Evolutionary conservation across 2,329 filamentous ascomycete species (phyloP), one percentile per base, ranked within the genome.

Genomic region (Cercospora janseana): DNA sequence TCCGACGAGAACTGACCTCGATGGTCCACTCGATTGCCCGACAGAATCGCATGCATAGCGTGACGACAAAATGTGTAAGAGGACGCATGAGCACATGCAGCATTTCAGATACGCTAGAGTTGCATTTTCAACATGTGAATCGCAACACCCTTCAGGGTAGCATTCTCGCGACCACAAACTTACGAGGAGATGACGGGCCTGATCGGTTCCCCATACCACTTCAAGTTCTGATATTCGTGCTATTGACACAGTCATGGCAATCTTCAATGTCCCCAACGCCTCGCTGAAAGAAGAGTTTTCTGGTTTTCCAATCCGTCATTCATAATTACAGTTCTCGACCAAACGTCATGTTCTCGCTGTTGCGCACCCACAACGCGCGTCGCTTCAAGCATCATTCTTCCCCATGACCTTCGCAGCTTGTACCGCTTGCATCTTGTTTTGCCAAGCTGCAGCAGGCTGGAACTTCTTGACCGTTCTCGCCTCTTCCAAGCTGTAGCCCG

Each of bases 381-480:
- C 24, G 31, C 4, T 18, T 40, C 16, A 59, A 38, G 55, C 41
- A 53, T 61, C 59, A 20, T 43, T 50, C 6, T 70, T 70, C 49
- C 72, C 72, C 72, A 77, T 78, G 52, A 74, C 90, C 75, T 97
- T 97, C 38, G 90, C 89, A 1, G 91, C 92, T 72, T 95, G 90
- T 12, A 98, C 86, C 18, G 93, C 92, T 64, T 90, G 92, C 86
- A 98, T 94, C 78, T 98, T 98, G 60, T 87, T 86, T 55, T 93
- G 92, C 90, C 93, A 98, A 16, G 83, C 87, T 12, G 86, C 76
- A 15, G 89, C 85, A 2, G 93, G 93, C 67, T 93, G 87, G 46
- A 94, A 86, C 75, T 96, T 96, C 68, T 91, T 85, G 23, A 97
- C 92, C 0, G 90, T 96, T 50, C 93, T 85, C 53, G 96, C 81